A percentile compares a stretch with the other conserved stretches of the same genome.
Conservation (phyloP, 306 rosid species). For the barrel medic (Medicago truncatula) region MtrunA17r5.0-ANR NC_053044.1:51946001-51946500, state of each 20-base stretch:
- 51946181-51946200: background rate
- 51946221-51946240: no score
- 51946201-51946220: no score
- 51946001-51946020: background rate
- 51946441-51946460: constrained; percentile 91
- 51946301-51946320: background rate
- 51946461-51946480: constrained; percentile 97
- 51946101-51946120: constrained; percentile 3
- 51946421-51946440: constrained; percentile 96
- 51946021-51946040: background rate
- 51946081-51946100: constrained; percentile 10
- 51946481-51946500: constrained; percentile 97
- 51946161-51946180: background rate
- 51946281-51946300: background rate
- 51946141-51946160: constrained; percentile 1
- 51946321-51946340: constrained; percentile 23
- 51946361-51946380: constrained; percentile 98
- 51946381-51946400: constrained; percentile 94
- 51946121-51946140: constrained; percentile 7
- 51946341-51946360: constrained; percentile 38
- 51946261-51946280: background rate
- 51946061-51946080: background rate
- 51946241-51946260: no score
- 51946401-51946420: constrained; percentile 97
- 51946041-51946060: constrained; percentile 2